Evolutionary conservation across 345 rosid genomes (phyloP), one percentile per base, ranked within the genome.

Genomic region (Citrus maxima): DNA sequence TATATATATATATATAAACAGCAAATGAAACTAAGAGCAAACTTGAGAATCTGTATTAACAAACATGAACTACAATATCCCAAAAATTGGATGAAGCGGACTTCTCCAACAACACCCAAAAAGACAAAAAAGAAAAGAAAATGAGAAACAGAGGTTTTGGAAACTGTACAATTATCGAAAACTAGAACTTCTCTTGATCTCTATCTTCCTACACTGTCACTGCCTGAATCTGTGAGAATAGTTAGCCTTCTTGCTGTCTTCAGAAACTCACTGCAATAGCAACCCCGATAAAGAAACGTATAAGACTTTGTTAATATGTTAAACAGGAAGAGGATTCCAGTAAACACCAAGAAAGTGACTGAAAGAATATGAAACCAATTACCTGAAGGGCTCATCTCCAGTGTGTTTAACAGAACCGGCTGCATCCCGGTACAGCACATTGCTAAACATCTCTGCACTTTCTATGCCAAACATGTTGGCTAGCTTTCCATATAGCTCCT

Each of bases 321-420:
- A 71, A 2, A 73, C 8, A 51, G 14, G 10, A 35, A 58, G 24
- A 66, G 10, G 22, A 72, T 42, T 75, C 51, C 51, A 46, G 12
- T 10, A 9, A 46, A 58, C 60, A 25, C 13, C 0, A 28, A 62
- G 25, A 40, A 1, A 49, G 21, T 4, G n/a, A 2, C 7, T 24
- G 49, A 27, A 21, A 55, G 7, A 55, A 21, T 13, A 24, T 12
- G 34, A 67, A 35, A 1, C 51, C 13, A 58, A 12, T 3, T 80
- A 95, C 98, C 98, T 80, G 81, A 93, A 95, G 67, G 99, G 99
- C 76, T 90, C 93, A 28, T 91, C 92, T 42, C 98, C 97, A 6
- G 95, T 84, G 78, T 88, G 89, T 75, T 89, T 92, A 56, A 83
- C 65, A 14, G 89, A 85, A 73, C 98, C 98, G 0, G 88, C 78